Percentiles rank a stretch among this genome's conserved stretches.
These are phyloP conservation scores for Trichoderma sp. DNA, from an alignment of 2,329 filamentous ascomycete genomes.

Conservation along the genomic window DNA sequence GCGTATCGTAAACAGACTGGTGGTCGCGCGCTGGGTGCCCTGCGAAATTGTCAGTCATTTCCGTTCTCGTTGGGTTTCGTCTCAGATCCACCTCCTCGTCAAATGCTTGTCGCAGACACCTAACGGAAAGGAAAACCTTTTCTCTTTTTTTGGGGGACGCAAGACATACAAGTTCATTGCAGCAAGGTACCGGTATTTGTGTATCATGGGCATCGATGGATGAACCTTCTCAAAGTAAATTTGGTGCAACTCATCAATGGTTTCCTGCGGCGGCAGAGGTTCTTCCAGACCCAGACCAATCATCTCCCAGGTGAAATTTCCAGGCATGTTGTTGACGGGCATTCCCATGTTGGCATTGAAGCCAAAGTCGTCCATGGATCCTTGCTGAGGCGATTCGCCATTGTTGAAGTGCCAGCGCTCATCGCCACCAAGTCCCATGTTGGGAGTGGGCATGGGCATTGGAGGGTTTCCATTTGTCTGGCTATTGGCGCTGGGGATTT, in stretches of 20 bases:
- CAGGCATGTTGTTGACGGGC: constrained; percentile 54
- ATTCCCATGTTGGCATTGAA: constrained; percentile 57
- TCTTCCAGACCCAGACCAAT: constrained; percentile 63
- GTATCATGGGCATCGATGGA: constrained; percentile 83
- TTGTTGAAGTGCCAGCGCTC: constrained; percentile 62
- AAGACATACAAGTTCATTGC: constrained; percentile 75
- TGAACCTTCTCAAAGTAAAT: constrained; percentile 93
- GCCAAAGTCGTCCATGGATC: constrained; percentile 60
- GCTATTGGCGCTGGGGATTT: constrained; percentile 35
- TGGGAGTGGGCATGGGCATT: constrained; percentile 48
- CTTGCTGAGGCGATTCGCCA: constrained; percentile 56
- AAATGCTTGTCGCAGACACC: not conserved
- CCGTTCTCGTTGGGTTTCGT: not conserved
- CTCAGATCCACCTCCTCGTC: not conserved
- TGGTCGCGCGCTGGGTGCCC: constrained; percentile 80
- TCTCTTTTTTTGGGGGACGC: not conserved
- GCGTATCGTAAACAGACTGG: constrained; percentile 89
- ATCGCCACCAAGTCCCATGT: constrained; percentile 52
- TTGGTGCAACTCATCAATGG: constrained; percentile 83
- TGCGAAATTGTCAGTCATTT: constrained; percentile 36
- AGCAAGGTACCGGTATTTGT: constrained; percentile 83
- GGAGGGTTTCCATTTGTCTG: constrained; percentile 39
- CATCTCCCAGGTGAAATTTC: constrained; percentile 78
- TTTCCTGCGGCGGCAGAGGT: constrained; percentile 61
- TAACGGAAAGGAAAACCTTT: not conserved